Evolutionary conservation across 768 basidiomycete species (phyloP), one percentile per base, ranked within the genome.

Genomic region (Coprinopsis sp.): DNA sequence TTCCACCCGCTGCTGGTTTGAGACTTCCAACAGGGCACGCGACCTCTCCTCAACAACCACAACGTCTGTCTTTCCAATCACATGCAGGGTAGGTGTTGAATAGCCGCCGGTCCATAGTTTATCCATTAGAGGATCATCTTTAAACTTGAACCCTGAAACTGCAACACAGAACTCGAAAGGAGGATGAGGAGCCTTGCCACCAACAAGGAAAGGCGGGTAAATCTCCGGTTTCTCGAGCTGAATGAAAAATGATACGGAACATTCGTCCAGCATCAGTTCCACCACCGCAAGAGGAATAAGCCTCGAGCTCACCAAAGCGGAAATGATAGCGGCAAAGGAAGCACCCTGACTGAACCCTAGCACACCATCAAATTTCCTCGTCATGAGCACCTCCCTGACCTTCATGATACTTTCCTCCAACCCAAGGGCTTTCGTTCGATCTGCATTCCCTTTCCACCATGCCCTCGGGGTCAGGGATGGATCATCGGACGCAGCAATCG

Each of bases 341-440:
- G 85, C 87, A 16, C 87, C 87, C 64, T 90, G 87, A 50, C 84
- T 84, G 60, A 87, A 88, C 3, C 86, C 86, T 52, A 89, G 72
- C 8, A 89, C 74, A 21, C 85, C 86, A 62, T 85, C 78, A 59
- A 83, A 89, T 33, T 59, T 76, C 47, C 79, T 72, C 38, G 66
- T 65, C 49, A 64, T 65, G 47, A 90, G 62, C 3, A 79, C 57
- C 37, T 83, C 79, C 49, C 70, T 73, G 23, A 90, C 59, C 33
- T 65, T 43, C 33, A 62, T 53, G 19, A 89, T 55, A 13, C 77
- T 71, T 7, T 79, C 77, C n/a, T 76, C 76, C 19, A 88, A 58
- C 7, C 86, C 84, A 6, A 55, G 51, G 12, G 73, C 70, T 30
- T 68, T 64, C 24, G 72, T 78, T 39, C 73, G 70, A 11, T 76